These are phyloP conservation scores for Arachnopeziza araneosa DNA, from an alignment of 2,329 filamentous ascomycete genomes.

Conservation along the genomic window DNA sequence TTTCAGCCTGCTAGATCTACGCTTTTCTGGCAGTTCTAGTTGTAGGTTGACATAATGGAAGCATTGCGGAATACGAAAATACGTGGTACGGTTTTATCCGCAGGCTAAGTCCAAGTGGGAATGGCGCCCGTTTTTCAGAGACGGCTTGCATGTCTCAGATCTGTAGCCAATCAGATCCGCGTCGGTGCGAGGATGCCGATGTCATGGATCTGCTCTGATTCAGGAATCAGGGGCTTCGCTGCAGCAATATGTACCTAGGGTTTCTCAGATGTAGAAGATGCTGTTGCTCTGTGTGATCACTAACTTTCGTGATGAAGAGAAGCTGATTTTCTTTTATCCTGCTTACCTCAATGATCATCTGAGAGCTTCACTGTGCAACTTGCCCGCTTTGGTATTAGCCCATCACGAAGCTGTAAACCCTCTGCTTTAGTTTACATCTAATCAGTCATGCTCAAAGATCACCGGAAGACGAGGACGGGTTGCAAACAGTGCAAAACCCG, in stretches of 20 bases:
- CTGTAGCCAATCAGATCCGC: not conserved
- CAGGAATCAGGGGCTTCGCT: not conserved
- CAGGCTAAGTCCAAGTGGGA: too few species aligned
- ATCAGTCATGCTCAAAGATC: not conserved
- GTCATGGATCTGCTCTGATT: not conserved
- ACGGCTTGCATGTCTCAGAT: not conserved
- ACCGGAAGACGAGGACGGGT: constrained; percentile 13
- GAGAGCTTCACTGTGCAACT: too few species aligned
- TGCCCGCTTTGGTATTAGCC: not conserved
- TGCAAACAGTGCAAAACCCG: constrained; percentile 15
- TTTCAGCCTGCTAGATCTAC: too few species aligned
- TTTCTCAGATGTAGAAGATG: not conserved
- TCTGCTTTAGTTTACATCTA: not conserved
- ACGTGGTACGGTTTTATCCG: too few species aligned
- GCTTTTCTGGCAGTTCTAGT: too few species aligned
- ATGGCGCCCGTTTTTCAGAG: too few species aligned
- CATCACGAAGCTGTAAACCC: not conserved
- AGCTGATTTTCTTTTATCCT: too few species aligned
- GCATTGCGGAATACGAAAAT: too few species aligned
- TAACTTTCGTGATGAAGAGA: too few species aligned
- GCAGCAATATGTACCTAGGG: not conserved
- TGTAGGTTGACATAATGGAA: too few species aligned
- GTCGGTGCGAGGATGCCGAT: not conserved
- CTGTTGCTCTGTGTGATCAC: not conserved
- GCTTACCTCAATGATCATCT: too few species aligned